Percentiles rank a stretch among this genome's conserved stretches.
Conservation (phyloP, 257 asterid species). For the Solanum chmielewskii region DNA sequence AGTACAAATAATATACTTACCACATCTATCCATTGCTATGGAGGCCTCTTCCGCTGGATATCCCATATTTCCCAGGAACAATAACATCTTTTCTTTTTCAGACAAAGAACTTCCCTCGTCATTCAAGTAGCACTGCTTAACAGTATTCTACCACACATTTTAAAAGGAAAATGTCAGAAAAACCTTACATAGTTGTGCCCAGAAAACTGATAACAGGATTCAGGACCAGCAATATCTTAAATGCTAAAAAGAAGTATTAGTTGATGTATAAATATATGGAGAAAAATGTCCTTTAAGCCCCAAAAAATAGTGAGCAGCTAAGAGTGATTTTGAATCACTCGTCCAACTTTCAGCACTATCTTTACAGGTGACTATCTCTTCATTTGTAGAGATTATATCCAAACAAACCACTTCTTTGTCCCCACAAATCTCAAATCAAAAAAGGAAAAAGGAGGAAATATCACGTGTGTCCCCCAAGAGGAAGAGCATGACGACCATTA, state of each 20-base stretch:
- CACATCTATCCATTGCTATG: slow-evolving; percentile 41
- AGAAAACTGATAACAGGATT: background rate
- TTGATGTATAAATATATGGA: background rate
- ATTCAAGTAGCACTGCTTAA: slow-evolving; percentile 2
- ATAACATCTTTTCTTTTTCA: slow-evolving; percentile 11
- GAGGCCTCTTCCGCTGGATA: slow-evolving; percentile 25
- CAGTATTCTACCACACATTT: background rate
- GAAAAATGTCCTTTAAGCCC: background rate
- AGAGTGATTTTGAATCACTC: background rate
- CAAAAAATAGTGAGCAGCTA: background rate
- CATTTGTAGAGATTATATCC: background rate
- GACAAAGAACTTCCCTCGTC: slow-evolving; percentile 6
- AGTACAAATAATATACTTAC: slow-evolving; percentile 6
- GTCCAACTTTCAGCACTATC: background rate
- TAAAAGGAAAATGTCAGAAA: background rate
- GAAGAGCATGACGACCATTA: background rate
- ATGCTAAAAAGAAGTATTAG: background rate
- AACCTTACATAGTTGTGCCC: background rate
- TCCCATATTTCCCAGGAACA: slow-evolving; percentile 30
- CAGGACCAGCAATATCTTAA: background rate
- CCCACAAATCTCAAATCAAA: background rate
- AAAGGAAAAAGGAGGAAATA: background rate
- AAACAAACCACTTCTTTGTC: background rate
- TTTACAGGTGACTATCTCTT: background rate
- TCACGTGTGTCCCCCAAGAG: background rate